Evolutionary conservation across 2,329 filamentous ascomycete genomes (phyloP), one percentile per base, ranked within the genome.

Genomic region (Exophiala calicioides): DNA sequence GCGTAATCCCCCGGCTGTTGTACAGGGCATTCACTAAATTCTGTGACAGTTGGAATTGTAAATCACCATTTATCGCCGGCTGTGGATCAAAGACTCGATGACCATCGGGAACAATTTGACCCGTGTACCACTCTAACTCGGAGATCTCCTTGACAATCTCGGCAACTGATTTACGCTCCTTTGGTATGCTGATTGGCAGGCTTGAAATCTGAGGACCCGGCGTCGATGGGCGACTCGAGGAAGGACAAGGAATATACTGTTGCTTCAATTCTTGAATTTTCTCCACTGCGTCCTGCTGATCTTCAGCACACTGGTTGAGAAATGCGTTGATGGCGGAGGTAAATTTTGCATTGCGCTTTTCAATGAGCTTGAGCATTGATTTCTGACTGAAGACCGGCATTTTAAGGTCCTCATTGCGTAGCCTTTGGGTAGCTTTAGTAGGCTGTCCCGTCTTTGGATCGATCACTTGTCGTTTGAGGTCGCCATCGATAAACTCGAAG

Each of bases 341-440:
- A 61, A 97, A 97, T 62, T 90, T 93, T 42, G 73, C 72, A 60
- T 96, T 96, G 36, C 93, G 78, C 69, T 91, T 93, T 68, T 91
- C 89, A 58, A 98, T 96, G 57, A 96, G 66, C 41, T 77, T 79
- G 63, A 86, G 83, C 86, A 97, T 89, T 68, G 95, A 89, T 66
- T 90, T 90, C 67, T 95, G 90, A 54, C 88, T 89, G 70, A 83
- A 96, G 6, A 95, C 87, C 0, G 91, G 93, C 82, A 96, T 89
- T 67, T 87, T 94, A 57, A 97, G 64, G 50, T 88, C 82, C 60
- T 95, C 90, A 15, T 90, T 80, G 48, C 81, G 78, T 53, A 90
- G 72, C 60, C 80, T 87, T 47, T 82, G 78, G 9, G 76, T 81
- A 1, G 85, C 78, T 44, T 83, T 85, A 0, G 77, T 81, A 1